phyloP scores from a whole-genome alignment of 805 yeast genomes.

The Tetrapisispora iriomotensis region DNA sequence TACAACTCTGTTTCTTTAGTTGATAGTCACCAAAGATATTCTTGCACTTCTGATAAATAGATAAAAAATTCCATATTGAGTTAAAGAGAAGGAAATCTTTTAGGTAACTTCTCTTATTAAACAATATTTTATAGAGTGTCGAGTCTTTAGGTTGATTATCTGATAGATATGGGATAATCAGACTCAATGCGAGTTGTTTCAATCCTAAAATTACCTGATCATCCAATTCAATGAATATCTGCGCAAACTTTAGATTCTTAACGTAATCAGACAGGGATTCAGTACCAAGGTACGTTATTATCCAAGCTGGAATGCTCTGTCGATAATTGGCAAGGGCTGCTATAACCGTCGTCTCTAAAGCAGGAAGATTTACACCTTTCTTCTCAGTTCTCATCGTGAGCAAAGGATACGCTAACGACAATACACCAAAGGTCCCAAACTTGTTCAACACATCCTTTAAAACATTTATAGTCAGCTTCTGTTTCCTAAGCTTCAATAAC shows the following conservation, averaged over 20 bases:
- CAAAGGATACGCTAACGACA: neutral
- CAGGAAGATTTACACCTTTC: neutral
- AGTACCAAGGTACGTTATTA: slow-evolving; percentile 8
- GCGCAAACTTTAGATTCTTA: neutral
- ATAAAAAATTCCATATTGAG: slow-evolving; percentile 12
- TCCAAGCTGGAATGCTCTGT: slow-evolving; percentile 9
- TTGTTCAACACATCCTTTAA: slow-evolving; percentile 32
- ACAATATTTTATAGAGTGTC: slow-evolving; percentile 7
- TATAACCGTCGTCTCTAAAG: neutral
- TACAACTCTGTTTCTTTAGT: neutral
- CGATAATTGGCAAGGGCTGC: neutral
- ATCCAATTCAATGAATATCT: slow-evolving; percentile 2
- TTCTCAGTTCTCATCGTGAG: neutral
- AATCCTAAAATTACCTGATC: slow-evolving; percentile 1
- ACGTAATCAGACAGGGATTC: slow-evolving; percentile 10
- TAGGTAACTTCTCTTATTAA: slow-evolving; percentile 8
- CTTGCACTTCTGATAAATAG: slow-evolving; percentile 8
- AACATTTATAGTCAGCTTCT: neutral
- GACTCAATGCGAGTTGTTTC: slow-evolving; percentile 11
- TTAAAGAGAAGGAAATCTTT: slow-evolving; percentile 14
- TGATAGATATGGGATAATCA: slow-evolving; percentile 10
- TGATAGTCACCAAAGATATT: neutral
- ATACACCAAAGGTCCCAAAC: neutral
- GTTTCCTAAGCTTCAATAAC: neutral
- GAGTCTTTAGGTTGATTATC: neutral